Percentiles rank a stretch among this genome's conserved stretches.
phyloP scores from a whole-genome alignment of 306 rosid species.

The cucumber (Cucumis sativus) region DNA sequence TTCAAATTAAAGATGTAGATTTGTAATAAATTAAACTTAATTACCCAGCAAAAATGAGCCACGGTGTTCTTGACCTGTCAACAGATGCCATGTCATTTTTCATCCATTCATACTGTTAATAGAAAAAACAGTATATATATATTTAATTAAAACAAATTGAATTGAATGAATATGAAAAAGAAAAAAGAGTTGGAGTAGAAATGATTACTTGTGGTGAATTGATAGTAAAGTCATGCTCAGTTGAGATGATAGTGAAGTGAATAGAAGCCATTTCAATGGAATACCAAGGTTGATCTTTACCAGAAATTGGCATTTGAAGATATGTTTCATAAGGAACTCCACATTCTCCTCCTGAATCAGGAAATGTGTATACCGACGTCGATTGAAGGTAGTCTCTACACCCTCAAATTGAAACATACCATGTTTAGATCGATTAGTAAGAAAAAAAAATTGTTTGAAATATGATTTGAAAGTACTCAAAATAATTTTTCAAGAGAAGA shows the following conservation, averaged over 20 bases:
- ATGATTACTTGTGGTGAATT: slow-evolving; percentile 55
- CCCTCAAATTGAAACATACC: too few relatives aligned
- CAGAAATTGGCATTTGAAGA: slow-evolving; percentile 66
- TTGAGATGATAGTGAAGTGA: slow-evolving; percentile 69
- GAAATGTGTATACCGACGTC: slow-evolving; percentile 40
- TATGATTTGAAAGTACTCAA: too few relatives aligned
- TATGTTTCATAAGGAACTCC: slow-evolving; percentile 85
- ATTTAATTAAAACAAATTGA: not conserved
- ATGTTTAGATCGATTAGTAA: too few relatives aligned
- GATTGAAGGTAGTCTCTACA: slow-evolving; percentile 53
- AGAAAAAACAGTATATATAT: not conserved
- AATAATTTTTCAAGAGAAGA: too few relatives aligned
- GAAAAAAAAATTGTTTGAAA: too few relatives aligned
- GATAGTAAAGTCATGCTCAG: slow-evolving; percentile 59
- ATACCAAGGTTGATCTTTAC: slow-evolving; percentile 85
- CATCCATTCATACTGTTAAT: slow-evolving; percentile 62
- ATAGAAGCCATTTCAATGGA: slow-evolving; percentile 72
- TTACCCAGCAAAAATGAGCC: slow-evolving; percentile 76
- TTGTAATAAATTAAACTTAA: not conserved
- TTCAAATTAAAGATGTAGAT: not conserved
- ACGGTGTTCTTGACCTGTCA: slow-evolving; percentile 63
- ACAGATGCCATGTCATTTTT: slow-evolving; percentile 66
- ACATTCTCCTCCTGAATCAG: slow-evolving; percentile 95
- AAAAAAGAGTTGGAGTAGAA: not conserved
- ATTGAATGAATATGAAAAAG: not conserved